Evolutionary conservation across 2,329 filamentous ascomycete species (phyloP), one percentile per base, ranked within the genome.

Genomic region (Rutstroemia sp.): DNA sequence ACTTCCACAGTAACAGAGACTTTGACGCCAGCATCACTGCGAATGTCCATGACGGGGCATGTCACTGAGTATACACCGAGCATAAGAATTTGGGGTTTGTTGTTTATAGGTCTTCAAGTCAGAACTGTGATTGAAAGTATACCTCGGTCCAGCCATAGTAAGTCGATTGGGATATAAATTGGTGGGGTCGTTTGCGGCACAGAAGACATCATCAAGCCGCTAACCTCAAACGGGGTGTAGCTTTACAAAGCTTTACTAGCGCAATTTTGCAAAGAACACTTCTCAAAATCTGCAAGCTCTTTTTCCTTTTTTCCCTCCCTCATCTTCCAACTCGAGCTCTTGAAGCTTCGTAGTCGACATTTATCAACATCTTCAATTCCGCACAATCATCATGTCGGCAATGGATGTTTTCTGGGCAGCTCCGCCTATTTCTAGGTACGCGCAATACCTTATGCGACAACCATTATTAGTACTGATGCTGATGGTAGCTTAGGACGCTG

Each of bases 1-100:
- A 65, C 90, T 90, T 69, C 90, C 90, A 66, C 92, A 96, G 80
- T 87, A 66, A 84, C 79, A 57, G 79, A 79, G 63, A 83, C 79
- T 41, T 75, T 70, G 66, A 84, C 75, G 59, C 79, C 79, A 56
- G 77, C 74, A 68, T 82, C 77, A 69, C 75, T 75, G 53, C 84
- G 74, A 62, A 82, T 75, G 65, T 83, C 79, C 53, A 79, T 76
- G 49, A 79, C 81, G n/a, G 80, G 80, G 56, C 75, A 72, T 37
- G 80, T 79, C 58, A 80, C 78, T 65, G 79, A 80, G 53, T 77
- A 77, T 58, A 75, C 72, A 56, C 77, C 77, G 44, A 79, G 74
- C 62, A 80, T 73, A 50, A 79, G 72, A 54, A 78, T 77, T 55
- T 50, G 14, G 23, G 19, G 1, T 6, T 18, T 25, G 16, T 50